Conservation (phyloP, 2,329 filamentous ascomycete species). For the Huntiella decipiens region DNA sequence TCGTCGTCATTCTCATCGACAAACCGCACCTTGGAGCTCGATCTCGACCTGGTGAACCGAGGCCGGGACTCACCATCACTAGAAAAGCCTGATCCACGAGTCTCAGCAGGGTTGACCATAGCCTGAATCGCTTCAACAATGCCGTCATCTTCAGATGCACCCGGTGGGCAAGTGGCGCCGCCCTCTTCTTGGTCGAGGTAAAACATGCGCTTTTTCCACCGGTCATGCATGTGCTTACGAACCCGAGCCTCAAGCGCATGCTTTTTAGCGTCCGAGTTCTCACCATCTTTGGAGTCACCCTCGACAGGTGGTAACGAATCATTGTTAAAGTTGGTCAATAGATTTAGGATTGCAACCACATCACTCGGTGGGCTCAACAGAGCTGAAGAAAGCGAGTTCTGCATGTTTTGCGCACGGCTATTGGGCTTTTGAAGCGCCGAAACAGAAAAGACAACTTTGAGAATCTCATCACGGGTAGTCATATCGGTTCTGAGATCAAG, state of each 20-base stretch:
- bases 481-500: conserved; percentile 43
- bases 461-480: conserved; percentile 39
- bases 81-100: not conserved
- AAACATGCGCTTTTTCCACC: conserved; percentile 61
- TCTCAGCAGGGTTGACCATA: conserved; percentile 12
- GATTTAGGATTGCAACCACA: conserved; percentile 7
- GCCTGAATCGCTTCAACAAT: conserved; percentile 24
- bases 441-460: conserved; percentile 31
- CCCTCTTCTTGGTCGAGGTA: conserved; percentile 79
- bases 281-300: not conserved
- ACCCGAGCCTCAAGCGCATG: conserved; percentile 12
- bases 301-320: not conserved
- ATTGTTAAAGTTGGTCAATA: conserved; percentile 3
- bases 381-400: conserved; percentile 12
- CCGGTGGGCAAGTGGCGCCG: conserved; percentile 22
- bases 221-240: conserved; percentile 40
- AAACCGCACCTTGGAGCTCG: conserved; percentile 63
- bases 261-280: too few relatives aligned
- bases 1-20: conserved; percentile 46
- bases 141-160: conserved; percentile 41
- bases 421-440: conserved; percentile 5
- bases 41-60: conserved; percentile 40
- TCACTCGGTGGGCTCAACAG: conserved; percentile 14
- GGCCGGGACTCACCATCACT: conserved; percentile 15
- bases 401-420: conserved; percentile 2